Evolutionary conservation across 495 filamentous ascomycete genomes (phyloP), one percentile per base, ranked within the genome.

Genomic region (Penicillium soppii): DNA sequence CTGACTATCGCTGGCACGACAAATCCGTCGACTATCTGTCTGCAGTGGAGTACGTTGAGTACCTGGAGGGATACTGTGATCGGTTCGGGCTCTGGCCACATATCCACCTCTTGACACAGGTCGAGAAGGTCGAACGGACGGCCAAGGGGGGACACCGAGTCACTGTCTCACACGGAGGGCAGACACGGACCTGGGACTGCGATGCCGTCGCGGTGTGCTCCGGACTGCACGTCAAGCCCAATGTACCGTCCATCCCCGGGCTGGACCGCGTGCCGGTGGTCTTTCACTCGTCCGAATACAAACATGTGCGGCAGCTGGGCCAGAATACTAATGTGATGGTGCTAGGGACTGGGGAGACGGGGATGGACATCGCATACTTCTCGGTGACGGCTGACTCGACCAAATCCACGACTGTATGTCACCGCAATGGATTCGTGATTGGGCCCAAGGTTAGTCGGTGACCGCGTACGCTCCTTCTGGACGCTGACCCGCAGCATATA

Each of bases 291-390:
- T 46, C 55, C n/a, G 50, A 36, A 4, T 58, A 58, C 33, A 58
- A 58, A 17, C 33, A 33, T 27, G 27, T 23, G 49, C 53, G 39
- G 50, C 53, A 15, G 50, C 55, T 42, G 50, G 55, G 32, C 32
- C 32, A 36, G 32, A 36, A 36, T 7, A 47, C 41, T 20, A 53
- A 45, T 4, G 50, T 58, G 8, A 46, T 58, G 1, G 36, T 58
- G 9, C 23, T 58, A 16, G 55, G 55, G 21, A 54, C 50, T 29
- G 55, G 55, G 13, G 55, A 58, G 44, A 58, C 55, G n/a, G 55
- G 50, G 0, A 58, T 58, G 55, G 55, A 58, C 43, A 58, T 58
- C 26, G 55, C 55, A 37, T 58, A 58, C 19, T 51, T 54, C 21
- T 58, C 55, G 17, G 53, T 58, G 25, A 58, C 53, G 48, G 55